Evolutionary conservation across 768 basidiomycete species (phyloP).

Genomic region (Baorangia bicolor): DNA sequence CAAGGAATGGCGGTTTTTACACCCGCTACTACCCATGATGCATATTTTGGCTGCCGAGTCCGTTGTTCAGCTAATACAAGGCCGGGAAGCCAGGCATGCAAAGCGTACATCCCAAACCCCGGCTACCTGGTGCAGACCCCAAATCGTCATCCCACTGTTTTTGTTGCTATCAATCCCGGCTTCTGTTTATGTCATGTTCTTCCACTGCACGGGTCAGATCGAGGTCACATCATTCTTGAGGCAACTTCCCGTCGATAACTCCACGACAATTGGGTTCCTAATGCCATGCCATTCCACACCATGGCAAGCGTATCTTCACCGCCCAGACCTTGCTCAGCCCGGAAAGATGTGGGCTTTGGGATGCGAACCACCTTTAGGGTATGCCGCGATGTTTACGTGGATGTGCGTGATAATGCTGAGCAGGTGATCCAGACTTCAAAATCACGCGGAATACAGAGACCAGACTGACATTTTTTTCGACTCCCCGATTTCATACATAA

Average conservation of each 20-base stretch:
- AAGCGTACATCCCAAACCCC: neutral
- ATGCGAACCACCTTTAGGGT: slow-evolving; percentile 92
- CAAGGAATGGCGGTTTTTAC: slow-evolving; percentile 95
- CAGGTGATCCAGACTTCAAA: slow-evolving; percentile 37
- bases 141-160: slow-evolving; percentile 36
- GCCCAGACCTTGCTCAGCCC: slow-evolving; percentile 51
- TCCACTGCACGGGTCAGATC: slow-evolving; percentile 81
- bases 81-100: neutral
- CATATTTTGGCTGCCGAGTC: slow-evolving; percentile 78
- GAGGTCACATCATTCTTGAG: slow-evolving; percentile 70
- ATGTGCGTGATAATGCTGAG: slow-evolving; percentile 6
- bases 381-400: slow-evolving; percentile 29
- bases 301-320: slow-evolving; percentile 85
- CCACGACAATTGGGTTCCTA: slow-evolving; percentile 70
- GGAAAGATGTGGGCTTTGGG: slow-evolving; percentile 79
- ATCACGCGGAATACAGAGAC: slow-evolving; percentile 62
- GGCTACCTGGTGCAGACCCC: slow-evolving; percentile 16
- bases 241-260: slow-evolving; percentile 45
- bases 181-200: slow-evolving; percentile 65
- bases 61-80: slow-evolving; percentile 48
- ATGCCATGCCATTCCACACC: slow-evolving; percentile 99
- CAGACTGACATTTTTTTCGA: slow-evolving; percentile 83
- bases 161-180: slow-evolving; percentile 58
- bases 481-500: slow-evolving; percentile 66
- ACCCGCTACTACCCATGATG: slow-evolving; percentile 83